Evolutionary conservation across 305 asterid species (phyloP).

Genomic region (Petunia hybrid): DNA sequence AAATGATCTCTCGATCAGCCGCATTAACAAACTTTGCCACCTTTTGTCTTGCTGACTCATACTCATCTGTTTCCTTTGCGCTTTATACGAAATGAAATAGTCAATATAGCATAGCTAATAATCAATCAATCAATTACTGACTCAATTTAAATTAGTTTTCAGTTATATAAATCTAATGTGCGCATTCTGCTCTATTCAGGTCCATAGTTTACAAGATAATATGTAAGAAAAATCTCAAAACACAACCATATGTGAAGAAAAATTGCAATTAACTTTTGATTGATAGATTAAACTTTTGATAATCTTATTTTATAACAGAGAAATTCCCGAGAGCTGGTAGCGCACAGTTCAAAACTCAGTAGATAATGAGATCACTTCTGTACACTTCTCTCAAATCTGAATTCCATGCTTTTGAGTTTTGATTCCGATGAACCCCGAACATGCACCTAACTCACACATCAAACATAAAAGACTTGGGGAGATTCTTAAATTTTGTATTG

Average conservation of each 20-base stretch:
- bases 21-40: constrained; percentile 88
- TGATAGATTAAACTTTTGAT: no score
- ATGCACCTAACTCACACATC: no score
- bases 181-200: background rate
- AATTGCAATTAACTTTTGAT: background rate
- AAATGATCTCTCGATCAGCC: constrained; percentile 70
- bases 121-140: constrained; percentile 3
- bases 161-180: background rate
- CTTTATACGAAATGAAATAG: constrained; percentile 38
- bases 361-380: no score
- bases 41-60: constrained; percentile 86
- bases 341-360: no score
- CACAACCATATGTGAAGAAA: background rate
- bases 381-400: no score
- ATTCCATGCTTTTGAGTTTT: no score
- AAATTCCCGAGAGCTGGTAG: no score
- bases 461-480: no score
- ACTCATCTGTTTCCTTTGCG: constrained; percentile 91
- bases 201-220: background rate
- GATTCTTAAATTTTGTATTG: no score
- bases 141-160: background rate
- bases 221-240: background rate
- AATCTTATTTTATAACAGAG: no score
- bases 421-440: no score
- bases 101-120: background rate